Evolutionary conservation across 257 asterid species (phyloP).

Genomic region (Rehmannia glutinosa): DNA sequence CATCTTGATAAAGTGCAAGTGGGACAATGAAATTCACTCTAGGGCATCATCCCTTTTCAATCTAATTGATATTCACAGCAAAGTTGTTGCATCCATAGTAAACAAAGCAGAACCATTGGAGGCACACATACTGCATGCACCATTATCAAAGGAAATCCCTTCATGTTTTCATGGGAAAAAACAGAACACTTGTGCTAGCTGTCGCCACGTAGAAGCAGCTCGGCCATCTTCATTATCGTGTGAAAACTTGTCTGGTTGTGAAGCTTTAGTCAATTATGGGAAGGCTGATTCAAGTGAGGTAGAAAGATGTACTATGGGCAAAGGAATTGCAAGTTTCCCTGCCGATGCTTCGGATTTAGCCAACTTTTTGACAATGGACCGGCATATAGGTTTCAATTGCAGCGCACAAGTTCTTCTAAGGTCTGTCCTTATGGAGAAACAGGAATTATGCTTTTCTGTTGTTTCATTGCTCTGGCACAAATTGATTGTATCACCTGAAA

Average conservation of each 20-base stretch:
- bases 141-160: slow-evolving; percentile 40
- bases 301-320: slow-evolving; percentile 42
- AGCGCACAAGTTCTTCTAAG: slow-evolving; percentile 73
- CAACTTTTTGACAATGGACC: slow-evolving; percentile 85
- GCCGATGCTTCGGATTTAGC: slow-evolving; percentile 91
- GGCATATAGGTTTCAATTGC: slow-evolving; percentile 86
- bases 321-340: slow-evolving; percentile 63
- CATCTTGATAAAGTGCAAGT: slow-evolving; percentile 73
- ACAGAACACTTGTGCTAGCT: slow-evolving; percentile 39
- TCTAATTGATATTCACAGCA: slow-evolving; percentile 89
- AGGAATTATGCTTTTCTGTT: slow-evolving; percentile 91
- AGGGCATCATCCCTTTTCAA: slow-evolving; percentile 90
- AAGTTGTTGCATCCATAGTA: slow-evolving; percentile 87
- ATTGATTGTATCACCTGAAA: slow-evolving; percentile 92
- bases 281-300: slow-evolving; percentile 31
- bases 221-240: slow-evolving; percentile 41
- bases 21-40: slow-evolving; percentile 83
- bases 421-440: slow-evolving; percentile 79
- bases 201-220: slow-evolving; percentile 45
- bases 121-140: slow-evolving; percentile 68
- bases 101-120: slow-evolving; percentile 94
- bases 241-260: slow-evolving; percentile 41
- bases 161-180: slow-evolving; percentile 58
- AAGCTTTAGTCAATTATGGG: slow-evolving; percentile 30
- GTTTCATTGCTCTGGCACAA: slow-evolving; percentile 98